A percentile compares a stretch with the other conserved stretches of the same genome.
Conservation (phyloP, 176 grass and related monocot species). For the Carex cristatella region DNA sequence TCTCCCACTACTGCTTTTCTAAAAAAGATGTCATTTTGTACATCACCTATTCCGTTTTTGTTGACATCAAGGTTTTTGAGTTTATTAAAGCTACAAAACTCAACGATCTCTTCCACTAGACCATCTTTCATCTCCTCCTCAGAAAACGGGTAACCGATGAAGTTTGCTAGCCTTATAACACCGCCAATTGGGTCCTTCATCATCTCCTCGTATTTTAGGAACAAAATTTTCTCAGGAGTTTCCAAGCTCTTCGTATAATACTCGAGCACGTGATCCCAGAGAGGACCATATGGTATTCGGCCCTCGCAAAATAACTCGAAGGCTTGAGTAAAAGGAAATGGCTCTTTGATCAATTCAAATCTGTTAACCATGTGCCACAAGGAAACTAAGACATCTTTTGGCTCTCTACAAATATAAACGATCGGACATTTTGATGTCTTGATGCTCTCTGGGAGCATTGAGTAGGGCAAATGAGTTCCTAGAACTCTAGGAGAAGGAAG, state of each 20-base stretch:
- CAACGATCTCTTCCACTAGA: not conserved
- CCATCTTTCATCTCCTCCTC: not conserved
- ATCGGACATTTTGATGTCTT: not conserved
- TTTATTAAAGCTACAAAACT: not conserved
- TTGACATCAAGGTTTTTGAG: not conserved
- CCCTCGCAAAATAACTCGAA: not conserved
- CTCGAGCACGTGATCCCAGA: slow-evolving; percentile 8
- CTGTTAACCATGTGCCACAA: not conserved
- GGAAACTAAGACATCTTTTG: slow-evolving; percentile 15
- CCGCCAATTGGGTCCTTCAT: not conserved
- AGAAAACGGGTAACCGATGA: not conserved
- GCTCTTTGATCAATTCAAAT: not conserved
- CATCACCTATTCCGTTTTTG: not conserved
- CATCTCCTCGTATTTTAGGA: slow-evolving; percentile 28
- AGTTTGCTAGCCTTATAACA: not conserved
- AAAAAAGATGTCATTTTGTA: not conserved
- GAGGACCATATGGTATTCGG: not conserved
- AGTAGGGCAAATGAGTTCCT: not conserved
- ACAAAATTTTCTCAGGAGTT: not conserved
- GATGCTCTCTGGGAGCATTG: not conserved
- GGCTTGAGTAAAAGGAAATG: not conserved
- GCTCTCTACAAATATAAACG: slow-evolving; percentile 13
- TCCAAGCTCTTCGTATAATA: not conserved
- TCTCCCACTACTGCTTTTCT: not conserved
- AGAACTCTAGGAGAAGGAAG: not conserved